phyloP scores from a whole-genome alignment of 2,329 filamentous ascomycete genomes.

The Aureobasidium sp. region DNA sequence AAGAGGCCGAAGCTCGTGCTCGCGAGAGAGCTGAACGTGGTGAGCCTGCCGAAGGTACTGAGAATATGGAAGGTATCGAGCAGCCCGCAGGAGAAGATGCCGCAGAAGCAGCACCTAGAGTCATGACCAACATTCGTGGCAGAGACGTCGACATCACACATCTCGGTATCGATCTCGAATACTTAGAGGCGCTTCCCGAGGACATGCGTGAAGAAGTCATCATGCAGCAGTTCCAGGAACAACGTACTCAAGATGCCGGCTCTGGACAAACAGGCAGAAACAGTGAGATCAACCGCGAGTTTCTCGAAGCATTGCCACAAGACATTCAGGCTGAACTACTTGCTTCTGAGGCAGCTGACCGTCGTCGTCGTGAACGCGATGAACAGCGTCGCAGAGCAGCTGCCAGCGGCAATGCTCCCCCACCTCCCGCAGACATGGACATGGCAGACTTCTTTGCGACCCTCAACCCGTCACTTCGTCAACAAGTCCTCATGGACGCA shows the following conservation, averaged over 20 bases:
- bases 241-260: slow-evolving; percentile 56
- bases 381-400: slow-evolving; percentile 64
- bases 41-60: slow-evolving; percentile 30
- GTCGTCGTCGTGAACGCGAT: slow-evolving; percentile 79
- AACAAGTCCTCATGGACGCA: slow-evolving; percentile 84
- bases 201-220: slow-evolving; percentile 95
- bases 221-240: slow-evolving; percentile 76
- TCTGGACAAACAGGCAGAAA: slow-evolving; percentile 55
- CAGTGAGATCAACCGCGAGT: slow-evolving; percentile 83
- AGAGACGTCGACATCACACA: slow-evolving; percentile 89
- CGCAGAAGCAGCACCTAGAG: slow-evolving; percentile 43
- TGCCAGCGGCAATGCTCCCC: slow-evolving; percentile 38
- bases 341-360: slow-evolving; percentile 81
- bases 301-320: slow-evolving; percentile 82
- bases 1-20: slow-evolving; percentile 32
- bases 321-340: slow-evolving; percentile 87
- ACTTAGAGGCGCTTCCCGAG: slow-evolving; percentile 93
- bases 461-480: slow-evolving; percentile 73
- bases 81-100: slow-evolving; percentile 36
- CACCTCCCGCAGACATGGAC: slow-evolving; percentile 74
- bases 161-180: slow-evolving; percentile 88
- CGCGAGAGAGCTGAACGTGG: slow-evolving; percentile 27
- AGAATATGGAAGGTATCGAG: slow-evolving; percentile 65
- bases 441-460: slow-evolving; percentile 86
- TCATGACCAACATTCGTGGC: slow-evolving; percentile 78